Conservation (phyloP, 2,329 filamentous ascomycete species). For the Periconia sp. region DNA sequence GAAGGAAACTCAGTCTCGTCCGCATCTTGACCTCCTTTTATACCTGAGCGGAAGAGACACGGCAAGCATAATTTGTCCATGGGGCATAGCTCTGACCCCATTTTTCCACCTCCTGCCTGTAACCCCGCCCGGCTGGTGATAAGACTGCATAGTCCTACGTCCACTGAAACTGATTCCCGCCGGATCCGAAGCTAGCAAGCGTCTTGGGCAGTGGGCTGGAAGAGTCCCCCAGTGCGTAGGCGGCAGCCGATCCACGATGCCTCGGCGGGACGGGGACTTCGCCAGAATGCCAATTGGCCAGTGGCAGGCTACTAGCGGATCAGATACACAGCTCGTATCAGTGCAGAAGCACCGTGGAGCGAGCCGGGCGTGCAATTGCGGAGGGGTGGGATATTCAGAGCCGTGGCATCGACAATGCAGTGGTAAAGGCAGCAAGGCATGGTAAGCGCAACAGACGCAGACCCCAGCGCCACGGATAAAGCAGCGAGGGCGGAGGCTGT, state of each 20-base stretch:
- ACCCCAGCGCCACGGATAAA: slow-evolving; percentile 35
- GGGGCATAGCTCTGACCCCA: slow-evolving; percentile 41
- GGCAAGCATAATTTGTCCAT: slow-evolving; percentile 30
- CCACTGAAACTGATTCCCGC: slow-evolving; percentile 45
- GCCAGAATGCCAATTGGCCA: slow-evolving; percentile 38
- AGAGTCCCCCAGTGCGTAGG: slow-evolving; percentile 33
- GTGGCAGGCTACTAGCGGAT: slow-evolving; percentile 29
- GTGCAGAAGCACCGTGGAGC: slow-evolving; percentile 33
- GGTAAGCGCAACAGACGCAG: slow-evolving; percentile 48
- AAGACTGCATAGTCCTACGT: slow-evolving; percentile 46
- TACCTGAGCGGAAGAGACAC: slow-evolving; percentile 30
- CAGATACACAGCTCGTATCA: slow-evolving; percentile 36
- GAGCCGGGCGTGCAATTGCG: slow-evolving; percentile 40
- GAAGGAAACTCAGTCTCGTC: slow-evolving; percentile 23
- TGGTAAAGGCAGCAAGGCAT: slow-evolving; percentile 44
- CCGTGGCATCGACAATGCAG: slow-evolving; percentile 29
- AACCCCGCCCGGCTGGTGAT: slow-evolving; percentile 48
- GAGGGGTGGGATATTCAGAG: slow-evolving; percentile 30
- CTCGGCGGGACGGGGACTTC: slow-evolving; percentile 29
- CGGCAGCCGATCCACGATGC: slow-evolving; percentile 43
- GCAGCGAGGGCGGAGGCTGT: slow-evolving; percentile 39
- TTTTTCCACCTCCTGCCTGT: slow-evolving; percentile 38
- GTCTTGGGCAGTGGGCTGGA: slow-evolving; percentile 43
- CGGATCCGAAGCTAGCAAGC: slow-evolving; percentile 40
- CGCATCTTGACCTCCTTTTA: slow-evolving; percentile 43